These are phyloP conservation scores for Nymphaea colorata DNA, from an alignment of 164 flowering plant genomes.

Conservation along the genomic window DNA sequence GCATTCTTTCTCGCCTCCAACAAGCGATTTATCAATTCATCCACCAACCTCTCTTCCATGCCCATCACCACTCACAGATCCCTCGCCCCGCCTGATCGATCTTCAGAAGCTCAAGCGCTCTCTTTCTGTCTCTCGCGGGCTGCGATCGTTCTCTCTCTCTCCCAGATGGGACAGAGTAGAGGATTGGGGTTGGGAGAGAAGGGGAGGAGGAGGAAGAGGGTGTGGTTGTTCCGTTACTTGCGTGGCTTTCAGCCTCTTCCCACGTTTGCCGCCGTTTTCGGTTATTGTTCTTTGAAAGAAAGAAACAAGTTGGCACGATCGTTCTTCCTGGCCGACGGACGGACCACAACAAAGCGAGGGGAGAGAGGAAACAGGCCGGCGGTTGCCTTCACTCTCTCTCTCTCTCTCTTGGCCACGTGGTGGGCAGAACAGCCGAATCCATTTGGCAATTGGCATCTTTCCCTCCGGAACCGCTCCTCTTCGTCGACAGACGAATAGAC, in stretches of 20 bases:
- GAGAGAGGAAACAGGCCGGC: too few relatives aligned
- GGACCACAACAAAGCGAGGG: background rate
- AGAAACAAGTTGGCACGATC: too few relatives aligned
- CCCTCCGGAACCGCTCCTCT: background rate
- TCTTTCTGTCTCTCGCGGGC: background rate
- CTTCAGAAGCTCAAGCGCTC: background rate
- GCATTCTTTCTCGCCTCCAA: slow-evolving; percentile 31
- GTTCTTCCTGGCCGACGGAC: background rate
- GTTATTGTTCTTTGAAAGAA: too few relatives aligned
- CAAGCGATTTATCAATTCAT: slow-evolving; percentile 40
- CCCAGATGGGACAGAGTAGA: background rate
- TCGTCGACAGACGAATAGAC: too few relatives aligned
- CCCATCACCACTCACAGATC: background rate
- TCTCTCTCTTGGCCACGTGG: too few relatives aligned
- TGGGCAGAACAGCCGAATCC: background rate
- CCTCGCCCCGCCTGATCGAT: background rate
- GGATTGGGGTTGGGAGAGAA: background rate
- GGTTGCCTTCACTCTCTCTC: too few relatives aligned
- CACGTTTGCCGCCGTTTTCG: background rate
- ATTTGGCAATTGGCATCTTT: background rate
- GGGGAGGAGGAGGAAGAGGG: background rate
- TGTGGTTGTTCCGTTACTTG: background rate
- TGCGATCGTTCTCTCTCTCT: background rate
- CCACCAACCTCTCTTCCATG: slow-evolving; percentile 40
- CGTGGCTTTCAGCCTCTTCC: background rate